Conservation (phyloP, 164 flowering plant species). For the Chimonanthus salicifolius region DNA sequence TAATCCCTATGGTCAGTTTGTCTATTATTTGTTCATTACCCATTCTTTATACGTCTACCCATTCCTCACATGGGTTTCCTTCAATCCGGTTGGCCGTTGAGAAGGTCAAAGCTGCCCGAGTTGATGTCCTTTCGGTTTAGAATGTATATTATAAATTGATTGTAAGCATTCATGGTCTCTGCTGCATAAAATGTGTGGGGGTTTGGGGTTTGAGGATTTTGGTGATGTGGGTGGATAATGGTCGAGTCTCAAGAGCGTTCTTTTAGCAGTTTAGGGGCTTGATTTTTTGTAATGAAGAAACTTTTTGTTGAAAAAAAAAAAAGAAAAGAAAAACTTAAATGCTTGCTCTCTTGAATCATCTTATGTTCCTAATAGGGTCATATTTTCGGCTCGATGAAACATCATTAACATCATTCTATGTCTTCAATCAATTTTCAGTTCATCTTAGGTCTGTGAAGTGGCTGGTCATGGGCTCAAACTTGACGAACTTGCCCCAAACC, state of each 20-base stretch:
- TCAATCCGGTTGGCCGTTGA: background rate
- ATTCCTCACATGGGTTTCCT: conserved; percentile 3
- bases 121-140: conserved; percentile 5
- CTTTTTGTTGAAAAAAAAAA: no score
- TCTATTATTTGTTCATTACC: conserved; percentile 25
- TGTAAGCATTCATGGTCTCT: conserved; percentile 1
- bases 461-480: no score
- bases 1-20: background rate
- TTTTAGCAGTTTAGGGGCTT: conserved; percentile 6
- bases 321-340: no score
- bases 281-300: background rate
- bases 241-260: background rate
- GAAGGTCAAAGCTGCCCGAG: background rate
- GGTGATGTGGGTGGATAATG: background rate
- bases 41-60: conserved; percentile 3
- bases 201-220: background rate
- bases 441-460: no score
- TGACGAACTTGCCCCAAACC: no score
- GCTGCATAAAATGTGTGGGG: background rate
- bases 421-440: no score
- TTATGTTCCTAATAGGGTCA: no score
- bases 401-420: no score
- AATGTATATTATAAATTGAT: conserved; percentile 1
- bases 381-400: no score
- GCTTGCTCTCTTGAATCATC: no score